These are phyloP conservation scores for Cladophialophora psammophila DNA, from an alignment of 2,329 filamentous ascomycete species.

Conservation along the genomic window DNA sequence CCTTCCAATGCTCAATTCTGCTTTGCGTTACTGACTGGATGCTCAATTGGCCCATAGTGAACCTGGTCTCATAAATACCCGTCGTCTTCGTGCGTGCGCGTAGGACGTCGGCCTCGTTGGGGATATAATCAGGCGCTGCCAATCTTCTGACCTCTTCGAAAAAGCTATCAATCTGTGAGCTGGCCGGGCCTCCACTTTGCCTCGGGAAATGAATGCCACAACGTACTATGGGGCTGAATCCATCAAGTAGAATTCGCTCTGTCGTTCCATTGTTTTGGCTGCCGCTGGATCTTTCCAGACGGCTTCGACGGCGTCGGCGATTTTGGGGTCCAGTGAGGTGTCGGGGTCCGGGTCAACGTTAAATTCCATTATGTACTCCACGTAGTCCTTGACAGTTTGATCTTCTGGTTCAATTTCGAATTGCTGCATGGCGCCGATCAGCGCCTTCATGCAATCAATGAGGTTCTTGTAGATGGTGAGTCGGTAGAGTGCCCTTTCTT, in stretches of 20 bases:
- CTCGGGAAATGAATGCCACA: conserved; percentile 9
- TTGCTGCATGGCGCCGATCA: conserved; percentile 89
- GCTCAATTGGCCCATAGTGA: conserved; percentile 97
- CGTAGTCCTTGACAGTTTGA: conserved; percentile 74
- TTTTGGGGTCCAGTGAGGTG: conserved; percentile 78
- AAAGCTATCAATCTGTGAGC: conserved; percentile 68
- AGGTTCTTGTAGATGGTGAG: conserved; percentile 98
- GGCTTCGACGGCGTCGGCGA: conserved; percentile 82
- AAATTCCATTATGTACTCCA: conserved; percentile 84
- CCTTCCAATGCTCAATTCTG: not conserved
- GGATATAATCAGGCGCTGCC: conserved; percentile 82
- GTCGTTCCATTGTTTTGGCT: conserved; percentile 83
- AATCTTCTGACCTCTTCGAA: conserved; percentile 93
- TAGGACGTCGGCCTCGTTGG: conserved; percentile 92
- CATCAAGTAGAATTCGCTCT: conserved; percentile 99
- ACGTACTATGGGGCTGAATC: conserved; percentile 97
- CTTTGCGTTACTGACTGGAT: conserved; percentile 77
- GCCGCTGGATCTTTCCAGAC: conserved; percentile 91
- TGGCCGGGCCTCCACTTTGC: conserved; percentile 16
- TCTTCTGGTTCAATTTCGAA: conserved; percentile 83
- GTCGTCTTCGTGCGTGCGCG: conserved; percentile 97
- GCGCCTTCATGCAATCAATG: conserved; percentile 92
- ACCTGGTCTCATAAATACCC: conserved; percentile 97
- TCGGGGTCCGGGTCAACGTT: conserved; percentile 90
- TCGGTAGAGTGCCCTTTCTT: conserved; percentile 92